Evolutionary conservation across 805 yeast genomes (phyloP), one percentile per base, ranked within the genome.

Genomic region (Lipomyces spencermartinsiae): DNA sequence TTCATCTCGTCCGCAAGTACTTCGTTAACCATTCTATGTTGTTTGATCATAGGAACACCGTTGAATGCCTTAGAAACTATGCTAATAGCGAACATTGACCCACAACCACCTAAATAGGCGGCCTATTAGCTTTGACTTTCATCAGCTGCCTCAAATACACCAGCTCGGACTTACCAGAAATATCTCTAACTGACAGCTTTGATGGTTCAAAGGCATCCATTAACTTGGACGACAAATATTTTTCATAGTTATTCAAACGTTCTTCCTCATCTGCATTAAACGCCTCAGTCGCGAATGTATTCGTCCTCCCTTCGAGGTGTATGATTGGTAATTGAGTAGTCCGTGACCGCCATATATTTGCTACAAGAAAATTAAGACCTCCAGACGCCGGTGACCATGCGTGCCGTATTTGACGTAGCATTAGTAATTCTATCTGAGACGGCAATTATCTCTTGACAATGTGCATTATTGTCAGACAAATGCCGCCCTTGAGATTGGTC

Each of bases 1-100:
- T 87, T 81, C 58, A 95, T 92, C 74, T 95, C 98, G 55, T 92
- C 97, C 69, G 89, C 88, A 73, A 95, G 82, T 1, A 88, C 82
- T 64, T 87, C 86, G 78, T 95, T 94, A 16, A 95, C 98, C 73
- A 94, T 78, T 68, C 97, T 84, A 76, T 95, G 99, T 78, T 95
- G 99, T 76, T 93, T 93, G 72, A 95, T 84, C 88, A 92, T 92
- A 1, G 91, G 82, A 57, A 91, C 76, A 0, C 97, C 97, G 73
- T 90, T 87, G 80, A 95, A 95, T 74, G 86, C 81, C 1, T 82
- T 83, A 63, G 95, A 88, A 58, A 88, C 90, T 19, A 95, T 85
- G 67, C 83, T 81, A 61, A 95, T 94, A 59, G 97, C 92, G 80
- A 92, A 95, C 99, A 95, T 95, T 6, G 98, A 93, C 0, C 99